Evolutionary conservation across 805 yeast species (phyloP), one percentile per base, ranked within the genome.

Genomic region (Zygoascus biomembranicola): DNA sequence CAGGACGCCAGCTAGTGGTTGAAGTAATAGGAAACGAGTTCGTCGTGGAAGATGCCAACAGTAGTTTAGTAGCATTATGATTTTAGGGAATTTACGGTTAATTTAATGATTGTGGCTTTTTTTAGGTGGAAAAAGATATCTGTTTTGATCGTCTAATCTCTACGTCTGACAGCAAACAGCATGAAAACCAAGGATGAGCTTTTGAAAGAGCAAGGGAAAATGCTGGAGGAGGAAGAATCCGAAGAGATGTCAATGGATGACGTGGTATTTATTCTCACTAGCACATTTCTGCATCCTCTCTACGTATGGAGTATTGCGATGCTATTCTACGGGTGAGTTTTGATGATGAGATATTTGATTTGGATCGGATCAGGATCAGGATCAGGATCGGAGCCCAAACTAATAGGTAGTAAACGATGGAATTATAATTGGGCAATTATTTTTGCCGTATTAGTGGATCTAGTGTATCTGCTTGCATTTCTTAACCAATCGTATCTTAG

Each of bases 1-100:
- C 75, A 2, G 87, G 82, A 1, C 71, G 86, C 56, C 94, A 86
- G 63, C 64, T 86, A 51, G 66, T 85, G 1, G 71, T 81, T 20
- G 71, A 69, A 57, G 61, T 77, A 14, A 54, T 58, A 14, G 55
- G 56, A 46, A 65, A 66, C 53, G 68, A 66, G 55, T 63, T 59
- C 49, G 65, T 62, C 8, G 58, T 58, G 13, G 68, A 55, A 10
- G 67, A 65, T 50, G 63, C 58, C 45, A 42, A 50, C 10, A 52
- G 57, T 43, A 56, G 59, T 48, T 50, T 62, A 43, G 56, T 56
- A 2, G 63, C 60, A 6, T 50, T 62, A 32, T 61, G 53, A 43
- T 14, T n/a, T 35, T 35, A 35, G 39, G 16, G 13, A 35, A 35
- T 35, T 4, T 13, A 13, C 5, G 39, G 39, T 13, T n/a, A 13